Base-by-base conservation (phyloP, 2,329 filamentous ascomycete species). In the Botrytis sinoallii region DNA sequence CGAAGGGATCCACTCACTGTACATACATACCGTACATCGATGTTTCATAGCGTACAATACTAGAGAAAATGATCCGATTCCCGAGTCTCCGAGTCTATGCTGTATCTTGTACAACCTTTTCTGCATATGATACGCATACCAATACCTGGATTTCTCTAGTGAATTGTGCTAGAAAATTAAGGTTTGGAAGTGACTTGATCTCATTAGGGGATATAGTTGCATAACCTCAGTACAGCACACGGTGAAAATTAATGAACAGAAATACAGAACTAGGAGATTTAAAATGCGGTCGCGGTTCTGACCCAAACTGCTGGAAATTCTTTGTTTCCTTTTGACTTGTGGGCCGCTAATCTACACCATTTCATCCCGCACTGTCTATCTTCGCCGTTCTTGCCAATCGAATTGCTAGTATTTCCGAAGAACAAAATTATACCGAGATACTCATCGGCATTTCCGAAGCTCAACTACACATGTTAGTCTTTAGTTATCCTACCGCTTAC, bases 31-130 rank as follows among this genome's bases (percentile, higher is more conserved):
- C 9, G 42, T 35, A 46, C 63, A 65, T 65, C 63, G 10, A 48
- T 57, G 60, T 38, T 40, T 22, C 65, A 55, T n/a, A 42, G 4
- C 35, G 35, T 10, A 32, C 48, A 32, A 40, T 22, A 32, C 65
- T 40, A 42, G 29, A 32, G 25, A 57, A 38, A 68, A 68, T 68
- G 65, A 68, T 42, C 65, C 65, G 65, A 68, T 57, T 68, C 65
- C 65, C 65, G 48, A 68, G 65, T 32, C 65, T 68, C 65, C 48
- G 65, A 68, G 55, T 20, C 1, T 29, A 16, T 55, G 46, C 48
- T 57, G 48, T 57, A 68, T 68, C 65, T 68, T 22, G 65, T 57
- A 6, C 48, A 25, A 57, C 8, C 9, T 10, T 22, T 2, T 6
- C 18, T 68, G 48, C 65, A 38, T 42, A 68, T 57, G 48, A 29